These are phyloP conservation scores for Ostreobium quekettii DNA, from an alignment of 139 green algal species.

Conservation along the genomic window DNA sequence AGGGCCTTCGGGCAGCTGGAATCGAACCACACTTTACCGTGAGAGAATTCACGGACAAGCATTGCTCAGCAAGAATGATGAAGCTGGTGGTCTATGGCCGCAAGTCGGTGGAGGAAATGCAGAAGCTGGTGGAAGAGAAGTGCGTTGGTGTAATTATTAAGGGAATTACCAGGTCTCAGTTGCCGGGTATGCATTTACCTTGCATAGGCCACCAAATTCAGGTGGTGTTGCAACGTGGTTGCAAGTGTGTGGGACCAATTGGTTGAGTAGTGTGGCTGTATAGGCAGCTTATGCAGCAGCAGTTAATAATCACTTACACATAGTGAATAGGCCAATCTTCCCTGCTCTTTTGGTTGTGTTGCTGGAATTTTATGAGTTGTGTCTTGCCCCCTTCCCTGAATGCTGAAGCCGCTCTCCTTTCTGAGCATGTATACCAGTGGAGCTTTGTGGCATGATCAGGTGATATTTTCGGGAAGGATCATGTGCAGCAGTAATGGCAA, in stretches of 20 bases:
- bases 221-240: too few species aligned
- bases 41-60: conserved; percentile 43
- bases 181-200: too few species aligned
- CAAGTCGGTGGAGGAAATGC: conserved; percentile 25
- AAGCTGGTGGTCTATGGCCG: conserved; percentile 49
- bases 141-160: conserved; percentile 47
- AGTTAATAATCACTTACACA: too few species aligned
- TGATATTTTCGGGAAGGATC: background rate
- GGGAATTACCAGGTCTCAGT: too few species aligned
- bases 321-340: too few species aligned
- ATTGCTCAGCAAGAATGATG: conserved; percentile 75
- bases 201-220: too few species aligned
- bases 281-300: too few species aligned
- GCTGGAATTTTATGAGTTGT: too few species aligned
- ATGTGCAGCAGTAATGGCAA: background rate
- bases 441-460: background rate
- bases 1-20: conserved; percentile 20
- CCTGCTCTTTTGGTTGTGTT: too few species aligned
- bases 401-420: background rate
- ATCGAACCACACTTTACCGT: conserved; percentile 44
- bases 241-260: too few species aligned
- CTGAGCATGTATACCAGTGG: background rate
- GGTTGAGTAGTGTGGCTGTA: too few species aligned
- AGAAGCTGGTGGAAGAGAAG: conserved; percentile 52
- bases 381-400: background rate